Evolutionary conservation across 1,139 yeast genomes (phyloP).

Genomic region (Magnusiomyces suaveolens): DNA sequence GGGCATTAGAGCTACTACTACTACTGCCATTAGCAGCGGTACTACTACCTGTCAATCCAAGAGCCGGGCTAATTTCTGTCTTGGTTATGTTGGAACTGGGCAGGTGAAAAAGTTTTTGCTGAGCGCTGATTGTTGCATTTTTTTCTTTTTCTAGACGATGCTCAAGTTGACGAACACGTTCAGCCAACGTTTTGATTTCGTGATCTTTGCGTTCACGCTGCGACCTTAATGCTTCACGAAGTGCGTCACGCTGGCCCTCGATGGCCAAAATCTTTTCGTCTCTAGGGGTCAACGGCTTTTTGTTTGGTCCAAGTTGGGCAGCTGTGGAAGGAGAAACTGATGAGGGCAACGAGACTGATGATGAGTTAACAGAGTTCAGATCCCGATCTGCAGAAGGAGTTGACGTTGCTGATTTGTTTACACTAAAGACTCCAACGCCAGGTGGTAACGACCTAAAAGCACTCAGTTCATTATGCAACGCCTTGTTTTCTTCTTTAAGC

Average conservation of each 20-base stretch:
- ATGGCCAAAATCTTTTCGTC: slow-evolving; percentile 27
- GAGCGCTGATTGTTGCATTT: background rate
- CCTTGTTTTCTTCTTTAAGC: slow-evolving; percentile 3
- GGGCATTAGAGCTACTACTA: background rate
- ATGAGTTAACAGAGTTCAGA: too few species aligned
- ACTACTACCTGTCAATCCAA: too few species aligned
- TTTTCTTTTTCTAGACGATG: slow-evolving; percentile 24
- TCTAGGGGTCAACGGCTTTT: background rate
- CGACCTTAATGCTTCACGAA: slow-evolving; percentile 34
- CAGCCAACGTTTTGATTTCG: slow-evolving; percentile 28
- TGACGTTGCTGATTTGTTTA: background rate
- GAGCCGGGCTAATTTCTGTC: too few species aligned
- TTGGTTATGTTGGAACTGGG: background rate
- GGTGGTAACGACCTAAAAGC: background rate
- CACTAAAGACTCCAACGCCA: background rate
- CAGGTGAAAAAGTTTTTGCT: background rate
- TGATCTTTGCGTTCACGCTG: slow-evolving; percentile 33
- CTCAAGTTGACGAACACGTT: slow-evolving; percentile 28
- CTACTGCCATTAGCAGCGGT: background rate
- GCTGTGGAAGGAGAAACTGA: background rate
- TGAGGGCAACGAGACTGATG: background rate
- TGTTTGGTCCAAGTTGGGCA: background rate
- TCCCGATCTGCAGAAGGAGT: background rate
- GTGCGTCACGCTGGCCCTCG: slow-evolving; percentile 38
- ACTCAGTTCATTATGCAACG: background rate